phyloP scores from a whole-genome alignment of 495 filamentous ascomycete species.

The Elaphomyces granulatus region DNA sequence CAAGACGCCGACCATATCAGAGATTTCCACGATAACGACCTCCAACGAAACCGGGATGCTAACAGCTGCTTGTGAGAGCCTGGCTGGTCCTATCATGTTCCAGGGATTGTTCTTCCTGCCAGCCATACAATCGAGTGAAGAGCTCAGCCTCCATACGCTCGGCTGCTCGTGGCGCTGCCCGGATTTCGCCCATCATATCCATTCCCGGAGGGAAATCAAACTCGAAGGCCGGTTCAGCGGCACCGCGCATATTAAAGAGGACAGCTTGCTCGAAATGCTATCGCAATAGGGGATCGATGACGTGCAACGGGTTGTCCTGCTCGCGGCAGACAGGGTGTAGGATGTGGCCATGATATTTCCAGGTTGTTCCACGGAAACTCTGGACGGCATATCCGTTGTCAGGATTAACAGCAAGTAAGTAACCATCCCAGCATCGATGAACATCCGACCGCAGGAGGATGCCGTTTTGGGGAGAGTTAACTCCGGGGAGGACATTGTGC shows the following conservation, averaged over 20 bases:
- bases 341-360: slow-evolving; percentile 14
- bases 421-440: slow-evolving; percentile 20
- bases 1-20: slow-evolving; percentile 45
- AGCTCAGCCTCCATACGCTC: slow-evolving; percentile 25
- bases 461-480: slow-evolving; percentile 26
- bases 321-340: slow-evolving; percentile 16
- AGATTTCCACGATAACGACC: slow-evolving; percentile 31
- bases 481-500: slow-evolving; percentile 9
- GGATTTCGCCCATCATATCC: slow-evolving; percentile 25
- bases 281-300: slow-evolving; percentile 21
- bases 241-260: slow-evolving; percentile 21
- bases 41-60: slow-evolving; percentile 38
- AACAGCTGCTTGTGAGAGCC: too few species aligned
- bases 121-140: not conserved
- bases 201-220: slow-evolving; percentile 27
- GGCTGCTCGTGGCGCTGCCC: slow-evolving; percentile 13
- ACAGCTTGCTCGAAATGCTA: slow-evolving; percentile 31
- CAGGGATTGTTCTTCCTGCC: too few species aligned
- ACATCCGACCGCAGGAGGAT: slow-evolving; percentile 16
- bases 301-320: slow-evolving; percentile 18
- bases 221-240: slow-evolving; percentile 25
- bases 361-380: slow-evolving; percentile 13
- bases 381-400: slow-evolving; percentile 25
- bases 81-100: slow-evolving; percentile 52
- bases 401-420: slow-evolving; percentile 20